A percentile compares a stretch with the other conserved stretches of the same genome.
Evolutionary conservation across 1,284 basidiomycete genomes (phyloP).

Genomic region (Xerocomus amazonicus): DNA sequence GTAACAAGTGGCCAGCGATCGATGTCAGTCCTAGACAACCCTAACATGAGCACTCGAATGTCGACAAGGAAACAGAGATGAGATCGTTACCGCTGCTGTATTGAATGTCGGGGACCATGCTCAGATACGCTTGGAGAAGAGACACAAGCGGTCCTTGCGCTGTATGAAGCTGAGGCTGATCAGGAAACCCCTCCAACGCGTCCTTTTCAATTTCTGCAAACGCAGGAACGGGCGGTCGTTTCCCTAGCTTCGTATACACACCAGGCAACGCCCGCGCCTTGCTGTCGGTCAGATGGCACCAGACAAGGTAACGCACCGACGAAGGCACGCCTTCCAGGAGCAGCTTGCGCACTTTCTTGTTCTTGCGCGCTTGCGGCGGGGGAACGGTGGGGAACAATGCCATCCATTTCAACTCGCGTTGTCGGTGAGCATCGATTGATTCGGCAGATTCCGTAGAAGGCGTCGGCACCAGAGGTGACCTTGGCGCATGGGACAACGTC

Average conservation of each 20-base stretch:
- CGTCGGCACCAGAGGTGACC: constrained; percentile 28
- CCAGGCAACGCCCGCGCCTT: constrained; percentile 66
- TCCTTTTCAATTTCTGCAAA: constrained; percentile 62
- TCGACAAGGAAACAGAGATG: background rate
- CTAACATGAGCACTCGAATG: background rate
- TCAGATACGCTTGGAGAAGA: constrained; percentile 69
- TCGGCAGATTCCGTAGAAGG: constrained; percentile 27
- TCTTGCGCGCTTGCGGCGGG: constrained; percentile 67
- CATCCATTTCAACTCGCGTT: constrained; percentile 76
- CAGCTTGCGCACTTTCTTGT: constrained; percentile 81
- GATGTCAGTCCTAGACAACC: constrained; percentile 58
- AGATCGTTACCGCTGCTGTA: constrained; percentile 53
- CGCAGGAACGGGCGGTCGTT: constrained; percentile 53
- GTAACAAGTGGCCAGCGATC: constrained; percentile 74
- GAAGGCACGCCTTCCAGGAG: constrained; percentile 81
- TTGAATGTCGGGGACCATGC: constrained; percentile 77
- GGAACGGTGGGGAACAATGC: constrained; percentile 59
- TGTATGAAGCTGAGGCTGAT: constrained; percentile 53
- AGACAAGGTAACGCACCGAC: constrained; percentile 80
- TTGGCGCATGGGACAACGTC: constrained; percentile 34
- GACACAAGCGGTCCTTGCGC: constrained; percentile 52
- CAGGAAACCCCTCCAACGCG: constrained; percentile 47
- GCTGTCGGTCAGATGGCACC: constrained; percentile 77
- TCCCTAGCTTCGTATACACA: constrained; percentile 64
- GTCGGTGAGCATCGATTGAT: constrained; percentile 65